phyloP scores from a whole-genome alignment of 208 protist species.

The Acanthamoeba castellanii region DNA sequence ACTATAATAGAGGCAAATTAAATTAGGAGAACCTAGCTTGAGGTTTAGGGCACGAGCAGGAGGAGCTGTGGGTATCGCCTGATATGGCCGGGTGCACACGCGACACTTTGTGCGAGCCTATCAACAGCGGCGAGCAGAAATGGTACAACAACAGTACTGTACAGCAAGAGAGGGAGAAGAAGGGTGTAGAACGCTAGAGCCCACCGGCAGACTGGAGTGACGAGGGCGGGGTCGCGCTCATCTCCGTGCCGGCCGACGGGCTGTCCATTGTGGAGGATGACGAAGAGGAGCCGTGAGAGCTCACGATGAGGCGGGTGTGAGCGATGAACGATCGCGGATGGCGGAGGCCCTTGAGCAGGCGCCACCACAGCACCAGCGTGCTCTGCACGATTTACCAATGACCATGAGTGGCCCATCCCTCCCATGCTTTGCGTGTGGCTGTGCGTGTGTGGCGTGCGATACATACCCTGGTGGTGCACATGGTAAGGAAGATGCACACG shows the following conservation, averaged over 20 bases:
- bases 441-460: neutral
- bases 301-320: neutral
- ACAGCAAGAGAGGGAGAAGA: no score
- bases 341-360: neutral
- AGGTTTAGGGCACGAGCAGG: no score
- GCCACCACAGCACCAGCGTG: neutral
- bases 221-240: neutral
- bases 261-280: neutral
- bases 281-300: neutral
- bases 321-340: slow-evolving; percentile 3
- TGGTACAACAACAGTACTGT: no score
- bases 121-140: no score
- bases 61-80: no score
- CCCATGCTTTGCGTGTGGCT: no score
- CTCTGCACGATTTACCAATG: neutral
- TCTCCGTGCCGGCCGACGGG: neutral
- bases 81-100: no score
- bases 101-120: no score
- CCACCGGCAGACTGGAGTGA: neutral
- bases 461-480: slow-evolving; percentile 17
- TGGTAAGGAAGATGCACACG: slow-evolving; percentile 17
- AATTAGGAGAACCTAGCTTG: no score
- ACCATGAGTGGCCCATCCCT: no score
- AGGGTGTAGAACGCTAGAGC: no score
- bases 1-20: no score